A percentile compares a stretch with the other conserved stretches of the same genome.
These are phyloP conservation scores for Cyberlindnera meyerae DNA, from an alignment of 805 yeast species.

Conservation along the genomic window DNA sequence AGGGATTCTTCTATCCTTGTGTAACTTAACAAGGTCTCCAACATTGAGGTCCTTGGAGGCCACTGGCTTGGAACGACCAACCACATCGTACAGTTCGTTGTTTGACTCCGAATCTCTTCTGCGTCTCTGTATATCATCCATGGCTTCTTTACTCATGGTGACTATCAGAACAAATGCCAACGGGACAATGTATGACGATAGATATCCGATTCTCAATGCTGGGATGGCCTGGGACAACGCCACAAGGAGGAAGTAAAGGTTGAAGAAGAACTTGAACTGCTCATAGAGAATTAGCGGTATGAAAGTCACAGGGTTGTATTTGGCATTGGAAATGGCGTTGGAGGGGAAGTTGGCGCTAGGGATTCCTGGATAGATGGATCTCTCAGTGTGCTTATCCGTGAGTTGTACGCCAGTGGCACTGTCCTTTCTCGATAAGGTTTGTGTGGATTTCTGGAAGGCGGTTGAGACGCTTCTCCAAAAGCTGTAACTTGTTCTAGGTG, in stretches of 20 bases:
- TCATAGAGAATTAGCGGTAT: constrained; percentile 86
- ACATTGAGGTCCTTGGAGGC: constrained; percentile 65
- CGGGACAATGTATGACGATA: constrained; percentile 91
- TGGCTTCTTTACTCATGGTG: constrained; percentile 93
- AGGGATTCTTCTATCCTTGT: constrained; percentile 84
- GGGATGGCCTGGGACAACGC: constrained; percentile 93
- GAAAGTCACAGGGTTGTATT: constrained; percentile 83
- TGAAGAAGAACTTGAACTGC: constrained; percentile 96
- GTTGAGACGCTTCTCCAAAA: constrained; percentile 16
- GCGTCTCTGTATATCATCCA: constrained; percentile 88
- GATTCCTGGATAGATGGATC: constrained; percentile 40
- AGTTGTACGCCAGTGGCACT: constrained; percentile 19
- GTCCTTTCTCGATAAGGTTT: constrained; percentile 10
- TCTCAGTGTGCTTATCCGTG: constrained; percentile 30
- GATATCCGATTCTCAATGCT: constrained; percentile 83
- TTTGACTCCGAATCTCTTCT: constrained; percentile 88
- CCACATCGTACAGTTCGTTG: constrained; percentile 71
- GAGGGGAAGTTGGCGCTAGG: constrained; percentile 43
- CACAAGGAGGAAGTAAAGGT: constrained; percentile 84
- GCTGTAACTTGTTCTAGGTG: not conserved
- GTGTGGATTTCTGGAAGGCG: constrained; percentile 6
- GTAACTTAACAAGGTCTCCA: constrained; percentile 77
- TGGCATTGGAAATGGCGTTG: constrained; percentile 90
- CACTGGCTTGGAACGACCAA: constrained; percentile 40
- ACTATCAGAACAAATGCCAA: constrained; percentile 86